Evolutionary conservation across 2,329 filamentous ascomycete species (phyloP).

Genomic region (Fusarium siculi): DNA sequence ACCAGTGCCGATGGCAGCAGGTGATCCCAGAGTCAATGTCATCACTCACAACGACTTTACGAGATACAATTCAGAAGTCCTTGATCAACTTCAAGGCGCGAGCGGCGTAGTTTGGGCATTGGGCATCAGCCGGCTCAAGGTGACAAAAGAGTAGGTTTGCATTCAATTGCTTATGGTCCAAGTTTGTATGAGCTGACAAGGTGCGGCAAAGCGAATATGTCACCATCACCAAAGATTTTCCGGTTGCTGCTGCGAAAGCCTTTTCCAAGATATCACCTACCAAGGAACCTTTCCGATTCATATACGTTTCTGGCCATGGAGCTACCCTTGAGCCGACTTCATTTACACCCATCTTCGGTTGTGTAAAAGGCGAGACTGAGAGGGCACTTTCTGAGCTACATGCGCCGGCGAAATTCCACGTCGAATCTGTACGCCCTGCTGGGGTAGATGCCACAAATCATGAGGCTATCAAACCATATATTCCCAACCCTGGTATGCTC

Average conservation of each 20-base stretch:
- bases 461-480: slow-evolving; percentile 16
- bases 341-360: slow-evolving; percentile 22
- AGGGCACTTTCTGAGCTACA: slow-evolving; percentile 16
- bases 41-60: slow-evolving; percentile 28
- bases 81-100: slow-evolving; percentile 23
- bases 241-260: slow-evolving; percentile 26
- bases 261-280: slow-evolving; percentile 17
- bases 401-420: background rate
- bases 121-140: slow-evolving; percentile 32
- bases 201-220: slow-evolving; percentile 21
- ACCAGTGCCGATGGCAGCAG: slow-evolving; percentile 23
- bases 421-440: slow-evolving; percentile 25
- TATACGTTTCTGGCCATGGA: slow-evolving; percentile 27
- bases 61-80: slow-evolving; percentile 12
- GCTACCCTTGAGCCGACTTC: slow-evolving; percentile 8
- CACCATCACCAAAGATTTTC: slow-evolving; percentile 26
- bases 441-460: slow-evolving; percentile 28
- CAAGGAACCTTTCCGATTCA: slow-evolving; percentile 27
- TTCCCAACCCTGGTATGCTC: slow-evolving; percentile 17
- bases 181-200: background rate
- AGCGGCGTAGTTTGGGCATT: slow-evolving; percentile 34
- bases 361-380: slow-evolving; percentile 33
- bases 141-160: slow-evolving; percentile 25
- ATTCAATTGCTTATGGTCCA: background rate
- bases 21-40: slow-evolving; percentile 27